A percentile compares a stretch with the other conserved stretches of the same genome.
phyloP scores from a whole-genome alignment of 352 stramenopile genomes.

The Thalassiosira livingstoniorum region DNA sequence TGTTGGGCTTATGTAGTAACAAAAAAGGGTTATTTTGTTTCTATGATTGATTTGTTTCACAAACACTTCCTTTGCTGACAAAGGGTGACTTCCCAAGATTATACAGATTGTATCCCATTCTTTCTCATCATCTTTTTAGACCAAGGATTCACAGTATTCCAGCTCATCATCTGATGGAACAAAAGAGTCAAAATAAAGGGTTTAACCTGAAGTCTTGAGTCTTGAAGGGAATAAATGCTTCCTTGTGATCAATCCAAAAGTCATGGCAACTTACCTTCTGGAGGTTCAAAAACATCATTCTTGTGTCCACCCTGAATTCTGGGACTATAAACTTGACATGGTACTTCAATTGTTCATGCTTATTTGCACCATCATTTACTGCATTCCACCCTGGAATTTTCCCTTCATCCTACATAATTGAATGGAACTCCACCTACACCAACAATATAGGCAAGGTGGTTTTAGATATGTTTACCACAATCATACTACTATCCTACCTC shows the following conservation, averaged over 20 bases:
- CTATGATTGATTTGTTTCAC: background rate
- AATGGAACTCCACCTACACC: background rate
- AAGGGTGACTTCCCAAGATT: background rate
- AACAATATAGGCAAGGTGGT: background rate
- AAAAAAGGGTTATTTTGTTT: background rate
- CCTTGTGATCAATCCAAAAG: slow-evolving; percentile 22
- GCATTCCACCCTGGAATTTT: background rate
- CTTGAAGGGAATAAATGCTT: slow-evolving; percentile 8
- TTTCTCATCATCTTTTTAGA: background rate
- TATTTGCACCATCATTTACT: background rate
- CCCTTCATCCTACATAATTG: background rate
- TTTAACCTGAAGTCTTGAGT: slow-evolving; percentile 11
- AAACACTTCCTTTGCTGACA: background rate
- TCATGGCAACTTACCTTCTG: too few species aligned
- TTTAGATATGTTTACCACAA: background rate
- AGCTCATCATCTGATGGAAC: slow-evolving; percentile 25
- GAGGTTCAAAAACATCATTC: too few species aligned
- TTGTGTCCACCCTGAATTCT: background rate
- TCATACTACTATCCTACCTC: background rate
- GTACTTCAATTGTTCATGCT: background rate
- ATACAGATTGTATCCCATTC: slow-evolving; percentile 25
- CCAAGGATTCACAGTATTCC: slow-evolving; percentile 12
- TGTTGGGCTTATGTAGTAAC: background rate
- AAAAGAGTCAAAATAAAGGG: slow-evolving; percentile 14
- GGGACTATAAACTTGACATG: background rate